Conservation (phyloP, 2,329 filamentous ascomycete species). For the Tolypocladium guangdongense region DNA sequence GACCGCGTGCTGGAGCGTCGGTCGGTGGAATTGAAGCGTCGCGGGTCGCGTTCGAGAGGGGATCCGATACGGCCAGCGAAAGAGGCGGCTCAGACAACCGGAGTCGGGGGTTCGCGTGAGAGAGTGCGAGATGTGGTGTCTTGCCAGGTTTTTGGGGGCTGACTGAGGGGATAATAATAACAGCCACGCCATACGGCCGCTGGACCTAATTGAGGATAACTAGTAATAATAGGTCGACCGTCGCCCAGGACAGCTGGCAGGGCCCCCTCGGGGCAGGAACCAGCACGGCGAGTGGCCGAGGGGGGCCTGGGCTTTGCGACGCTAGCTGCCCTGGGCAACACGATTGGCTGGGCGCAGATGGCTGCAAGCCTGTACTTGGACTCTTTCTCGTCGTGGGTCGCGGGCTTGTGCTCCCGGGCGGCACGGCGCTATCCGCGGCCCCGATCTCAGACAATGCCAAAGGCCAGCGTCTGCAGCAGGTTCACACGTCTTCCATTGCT, state of each 20-base stretch:
- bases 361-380: not conserved
- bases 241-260: not conserved
- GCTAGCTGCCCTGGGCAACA: not conserved
- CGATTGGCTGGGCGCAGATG: not conserved
- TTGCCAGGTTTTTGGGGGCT: too few relatives aligned
- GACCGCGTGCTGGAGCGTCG: not conserved
- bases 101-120: not conserved
- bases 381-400: too few relatives aligned
- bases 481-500: not conserved
- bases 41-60: not conserved
- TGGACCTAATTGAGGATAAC: not conserved
- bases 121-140: not conserved
- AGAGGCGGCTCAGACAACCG: not conserved
- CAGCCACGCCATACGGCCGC: not conserved
- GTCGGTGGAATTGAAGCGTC: not conserved
- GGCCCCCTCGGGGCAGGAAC: conserved; percentile 6
- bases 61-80: not conserved
- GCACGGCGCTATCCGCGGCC: not conserved
- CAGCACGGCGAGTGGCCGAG: conserved; percentile 10
- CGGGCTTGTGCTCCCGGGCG: not conserved
- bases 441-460: not conserved
- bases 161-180: not conserved
- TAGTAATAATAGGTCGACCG: too few relatives aligned
- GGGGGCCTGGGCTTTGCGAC: not conserved
- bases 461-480: not conserved